A percentile compares a stretch with the other conserved stretches of the same genome.
These are phyloP conservation scores for Perkinsus chesapeaki DNA, from an alignment of 169 alveolate species.

Conservation along the genomic window DNA sequence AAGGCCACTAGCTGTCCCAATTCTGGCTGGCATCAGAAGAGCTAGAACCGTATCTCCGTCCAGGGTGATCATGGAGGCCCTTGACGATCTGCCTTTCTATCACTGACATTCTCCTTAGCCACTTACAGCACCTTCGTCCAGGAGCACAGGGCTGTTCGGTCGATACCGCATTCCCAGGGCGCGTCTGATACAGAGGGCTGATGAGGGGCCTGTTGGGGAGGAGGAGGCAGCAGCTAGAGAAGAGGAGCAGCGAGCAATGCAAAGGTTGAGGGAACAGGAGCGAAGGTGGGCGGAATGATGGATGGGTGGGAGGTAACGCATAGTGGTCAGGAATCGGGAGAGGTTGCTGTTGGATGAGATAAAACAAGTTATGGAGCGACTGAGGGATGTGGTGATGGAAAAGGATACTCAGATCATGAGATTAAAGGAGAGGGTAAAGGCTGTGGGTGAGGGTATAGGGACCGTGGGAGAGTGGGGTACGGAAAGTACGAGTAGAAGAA, in stretches of 20 bases:
- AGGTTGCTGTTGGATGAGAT: not conserved
- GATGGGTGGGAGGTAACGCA: not conserved
- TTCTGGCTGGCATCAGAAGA: not conserved
- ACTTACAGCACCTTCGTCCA: not conserved
- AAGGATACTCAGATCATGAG: not conserved
- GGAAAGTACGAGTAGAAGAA: no score
- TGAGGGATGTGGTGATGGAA: not conserved
- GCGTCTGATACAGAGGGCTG: not conserved
- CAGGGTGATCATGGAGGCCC: not conserved
- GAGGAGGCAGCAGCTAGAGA: not conserved
- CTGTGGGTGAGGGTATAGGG: no score
- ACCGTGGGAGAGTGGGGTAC: no score
- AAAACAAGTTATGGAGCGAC: not conserved
- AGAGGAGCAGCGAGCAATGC: not conserved
- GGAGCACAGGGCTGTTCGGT: no score
- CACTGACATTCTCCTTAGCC: not conserved
- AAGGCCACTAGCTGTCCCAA: not conserved
- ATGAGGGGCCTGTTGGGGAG: no score
- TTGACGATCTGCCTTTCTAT: not conserved
- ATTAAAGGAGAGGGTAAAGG: not conserved
- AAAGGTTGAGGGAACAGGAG: not conserved
- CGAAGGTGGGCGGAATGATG: not conserved
- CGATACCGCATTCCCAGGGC: no score
- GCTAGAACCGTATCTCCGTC: not conserved
- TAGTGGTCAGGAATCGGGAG: not conserved